Base-by-base conservation (phyloP, 1,284 basidiomycete genomes). In the Cutaneotrichosporon cutaneum region DNA sequence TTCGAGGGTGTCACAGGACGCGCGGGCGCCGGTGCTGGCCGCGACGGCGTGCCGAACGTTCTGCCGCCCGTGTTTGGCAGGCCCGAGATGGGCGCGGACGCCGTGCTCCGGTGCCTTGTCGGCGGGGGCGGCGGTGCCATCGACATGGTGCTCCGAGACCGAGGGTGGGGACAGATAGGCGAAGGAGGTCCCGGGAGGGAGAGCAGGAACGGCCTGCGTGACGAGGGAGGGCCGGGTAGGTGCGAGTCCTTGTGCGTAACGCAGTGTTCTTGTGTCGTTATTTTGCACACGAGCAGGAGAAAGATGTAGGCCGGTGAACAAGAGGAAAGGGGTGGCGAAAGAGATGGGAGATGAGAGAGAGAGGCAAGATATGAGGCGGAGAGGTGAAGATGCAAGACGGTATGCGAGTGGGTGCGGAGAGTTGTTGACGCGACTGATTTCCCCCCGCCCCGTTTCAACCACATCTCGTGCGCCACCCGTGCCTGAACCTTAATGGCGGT, bases 101-200 rank as follows among this genome's bases (percentile, higher is more conserved):
- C 52, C 35, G 52, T 24, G 22, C 33, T 26, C 32, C 52, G 30
- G 24, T 54, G 52, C 7, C 52, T 10, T 9, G 11, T 36, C 13
- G 52, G 33, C 35, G 52, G n/a, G 21, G 52, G 33, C 3, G 52
- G 52, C 2, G 54, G 44, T 39, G 44, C 30, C 55, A 56, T 56
- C 42, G 55, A 56, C 55, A 56, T 56, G 44, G 30, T 24, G 30
- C 39, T 22, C 16, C 21, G 13, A 21, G 35, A n/a, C 13, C n/a
- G 35, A 14, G 33, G 35, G 24, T 16, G 21, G 35, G 27, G 50
- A 30, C 42, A 44, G 21, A 22, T 4, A 45, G 8, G 44, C 18
- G 10, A 47, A 48, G 26, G 11, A 22, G 22, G 44, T 24, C 9
- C 24, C 11, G 27, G 26, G 14, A 27, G 26, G 48, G n/a, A n/a